These are phyloP conservation scores for Cystobasidium pallidum DNA, from an alignment of 1,284 basidiomycete genomes.

Conservation along the genomic window DNA sequence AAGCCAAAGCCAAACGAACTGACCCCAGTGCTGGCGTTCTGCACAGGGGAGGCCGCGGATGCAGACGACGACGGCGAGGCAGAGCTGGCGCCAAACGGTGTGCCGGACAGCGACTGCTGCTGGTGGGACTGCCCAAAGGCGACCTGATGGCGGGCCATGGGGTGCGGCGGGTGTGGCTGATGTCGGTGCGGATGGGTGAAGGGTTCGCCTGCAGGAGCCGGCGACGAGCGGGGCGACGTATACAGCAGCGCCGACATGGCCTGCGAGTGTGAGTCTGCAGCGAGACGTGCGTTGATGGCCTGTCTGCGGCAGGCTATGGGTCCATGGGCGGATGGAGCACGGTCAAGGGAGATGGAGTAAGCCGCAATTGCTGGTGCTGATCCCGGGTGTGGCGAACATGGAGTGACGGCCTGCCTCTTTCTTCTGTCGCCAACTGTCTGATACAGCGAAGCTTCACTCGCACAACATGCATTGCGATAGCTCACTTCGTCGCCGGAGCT, in stretches of 20 bases:
- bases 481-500: background rate
- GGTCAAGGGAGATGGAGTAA: background rate
- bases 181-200: slow-evolving; percentile 6
- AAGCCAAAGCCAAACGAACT: slow-evolving; percentile 39
- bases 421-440: background rate
- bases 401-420: background rate
- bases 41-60: background rate
- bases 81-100: background rate
- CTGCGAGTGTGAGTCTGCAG: background rate
- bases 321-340: background rate
- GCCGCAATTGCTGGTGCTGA: no score
- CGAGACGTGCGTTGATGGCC: background rate
- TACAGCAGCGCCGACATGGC: slow-evolving; percentile 40
- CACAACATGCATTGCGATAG: slow-evolving; percentile 29
- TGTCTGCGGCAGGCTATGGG: background rate
- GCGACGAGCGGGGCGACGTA: slow-evolving; percentile 38
- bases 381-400: background rate
- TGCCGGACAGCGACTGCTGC: slow-evolving; percentile 3
- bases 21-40: background rate
- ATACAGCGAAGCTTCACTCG: background rate
- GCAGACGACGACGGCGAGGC: background rate
- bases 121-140: slow-evolving; percentile 34
- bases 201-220: slow-evolving; percentile 19
- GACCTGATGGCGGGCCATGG: slow-evolving; percentile 30
- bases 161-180: background rate